Evolutionary conservation across 768 basidiomycete genomes (phyloP), one percentile per base, ranked within the genome.

Genomic region (Xerocomellus intermedius): DNA sequence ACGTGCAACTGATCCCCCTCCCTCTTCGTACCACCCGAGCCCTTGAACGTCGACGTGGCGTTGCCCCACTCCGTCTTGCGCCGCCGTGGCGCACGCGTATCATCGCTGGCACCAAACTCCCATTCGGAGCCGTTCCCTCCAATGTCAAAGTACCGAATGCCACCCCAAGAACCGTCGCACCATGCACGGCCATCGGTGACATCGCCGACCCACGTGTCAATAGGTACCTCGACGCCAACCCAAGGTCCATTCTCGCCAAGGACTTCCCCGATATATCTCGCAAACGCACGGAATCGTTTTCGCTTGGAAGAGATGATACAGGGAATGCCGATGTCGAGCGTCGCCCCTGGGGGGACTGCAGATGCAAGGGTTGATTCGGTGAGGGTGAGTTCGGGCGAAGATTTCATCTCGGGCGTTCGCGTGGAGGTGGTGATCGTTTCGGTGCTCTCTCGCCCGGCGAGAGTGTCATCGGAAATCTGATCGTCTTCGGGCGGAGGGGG

Each of bases 151-250:
- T 93, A 94, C 24, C 85, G 81, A 42, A 92, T 74, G 0, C 92
- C 93, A 28, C 83, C 84, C 85, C 87, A 89, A 0, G 82, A 79
- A 0, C 93, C 93, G 61, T 95, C 91, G 64, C 91, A 81, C 92
- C 92, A 94, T 54, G 82, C 82, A n/a, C 87, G 76, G n/a, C 81
- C 85, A 28, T 83, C 80, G 14, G 77, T 71, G 50, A 75, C 72
- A 24, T 82, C 79, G 12, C 73, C 75, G 2, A 74, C 73, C 77
- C 81, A 81, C n/a, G 73, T 72, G 30, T 69, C 69, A 8, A 92
- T 75, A 1, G 91, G 90, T 12, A 94, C 89, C 68, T 95, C 93
- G 16, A 95, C 89, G 14, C 93, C 93, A 8, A 94, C 89, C 93
- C 93, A 95, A 0, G 89, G 84, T 1, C 93, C 93, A 5, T 66